Evolutionary conservation across 495 filamentous ascomycete species (phyloP), one percentile per base, ranked within the genome.

Genomic region (Neurospora sp.): DNA sequence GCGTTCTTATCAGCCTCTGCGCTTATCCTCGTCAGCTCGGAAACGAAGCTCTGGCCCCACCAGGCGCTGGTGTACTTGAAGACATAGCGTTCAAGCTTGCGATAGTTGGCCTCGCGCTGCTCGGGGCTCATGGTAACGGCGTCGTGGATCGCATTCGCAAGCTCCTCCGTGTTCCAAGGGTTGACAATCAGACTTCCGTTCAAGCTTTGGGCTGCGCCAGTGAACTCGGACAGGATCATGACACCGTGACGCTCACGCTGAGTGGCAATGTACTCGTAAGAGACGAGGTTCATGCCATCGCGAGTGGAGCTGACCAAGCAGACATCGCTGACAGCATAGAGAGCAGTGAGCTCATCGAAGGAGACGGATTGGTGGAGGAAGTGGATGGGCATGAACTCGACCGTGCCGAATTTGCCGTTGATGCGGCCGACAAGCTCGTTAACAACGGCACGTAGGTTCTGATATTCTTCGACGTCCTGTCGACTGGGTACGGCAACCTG

Each of bases 241-340:
- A 93, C 91, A 8, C 95, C 95, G 77, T 96, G 91, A 10, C 90
- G 87, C 74, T 94, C 86, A 73, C 91, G 84, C 77, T 97, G 95
- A 40, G 91, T 93, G 3, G 95, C 94, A 69, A 97, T 94, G 81
- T 97, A 98, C 81, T 98, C 95, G 82, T 94, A 97, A 31, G 92
- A 94, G 35, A 98, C 95, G 10, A 97, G 88, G 78, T 98, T 98
- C 95, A 98, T 97, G 72, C 95, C 95, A 77, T 97, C 95, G n/a
- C 94, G 87, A 1, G 92, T 96, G 0, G 94, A 97, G 16, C 91
- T 92, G 69, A 97, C 91, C 7, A 98, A 86, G 78, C 94, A 98
- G 59, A 92, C 91, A 79, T 97, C 94, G 12, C 92, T 93, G 44
- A 97, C 87, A 39, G 93, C 91, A 76, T 98, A 98, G 3, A 98